Conservation (phyloP, 2,329 filamentous ascomycete genomes). For the Dactylellina leptospora region DNA sequence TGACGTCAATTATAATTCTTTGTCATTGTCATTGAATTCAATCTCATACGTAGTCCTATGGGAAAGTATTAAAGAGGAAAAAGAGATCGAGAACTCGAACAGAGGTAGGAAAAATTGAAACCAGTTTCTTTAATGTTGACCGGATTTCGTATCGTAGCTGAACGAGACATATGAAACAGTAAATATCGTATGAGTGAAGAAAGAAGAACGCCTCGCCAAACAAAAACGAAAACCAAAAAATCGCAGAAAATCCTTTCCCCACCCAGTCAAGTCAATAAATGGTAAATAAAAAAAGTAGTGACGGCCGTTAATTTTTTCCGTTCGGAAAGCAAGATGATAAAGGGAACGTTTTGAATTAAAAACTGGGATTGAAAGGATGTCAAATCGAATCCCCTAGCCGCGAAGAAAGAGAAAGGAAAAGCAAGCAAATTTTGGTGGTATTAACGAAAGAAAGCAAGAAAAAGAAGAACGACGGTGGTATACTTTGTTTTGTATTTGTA, state of each 20-base stretch:
- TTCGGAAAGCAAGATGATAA: constrained; percentile 9
- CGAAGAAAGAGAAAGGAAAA: constrained; percentile 12
- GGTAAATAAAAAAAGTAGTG: constrained; percentile 21
- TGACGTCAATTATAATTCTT: too few species aligned
- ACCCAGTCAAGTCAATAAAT: background rate
- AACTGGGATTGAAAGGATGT: constrained; percentile 1
- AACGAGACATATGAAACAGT: too few species aligned
- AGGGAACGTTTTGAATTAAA: constrained; percentile 41
- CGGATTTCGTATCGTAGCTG: constrained; percentile 1
- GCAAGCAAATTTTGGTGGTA: constrained; percentile 43
- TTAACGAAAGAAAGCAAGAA: constrained; percentile 49
- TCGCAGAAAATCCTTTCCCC: too few species aligned
- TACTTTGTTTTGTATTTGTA: constrained; percentile 52
- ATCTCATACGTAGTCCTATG: too few species aligned
- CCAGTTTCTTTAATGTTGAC: background rate
- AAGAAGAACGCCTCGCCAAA: constrained; percentile 11
- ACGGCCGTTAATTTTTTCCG: constrained; percentile 22
- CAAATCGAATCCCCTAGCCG: constrained; percentile 28
- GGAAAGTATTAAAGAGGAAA: too few species aligned
- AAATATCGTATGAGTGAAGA: background rate
- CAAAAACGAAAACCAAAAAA: background rate
- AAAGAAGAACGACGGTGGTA: constrained; percentile 43
- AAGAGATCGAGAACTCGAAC: too few species aligned
- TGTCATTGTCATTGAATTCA: too few species aligned
- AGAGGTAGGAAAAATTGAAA: too few species aligned